Percentiles rank a stretch among this genome's conserved stretches.
These are phyloP conservation scores for Macaranga tanarius DNA, from an alignment of 441 rosid species.

Conservation along the genomic window DNA sequence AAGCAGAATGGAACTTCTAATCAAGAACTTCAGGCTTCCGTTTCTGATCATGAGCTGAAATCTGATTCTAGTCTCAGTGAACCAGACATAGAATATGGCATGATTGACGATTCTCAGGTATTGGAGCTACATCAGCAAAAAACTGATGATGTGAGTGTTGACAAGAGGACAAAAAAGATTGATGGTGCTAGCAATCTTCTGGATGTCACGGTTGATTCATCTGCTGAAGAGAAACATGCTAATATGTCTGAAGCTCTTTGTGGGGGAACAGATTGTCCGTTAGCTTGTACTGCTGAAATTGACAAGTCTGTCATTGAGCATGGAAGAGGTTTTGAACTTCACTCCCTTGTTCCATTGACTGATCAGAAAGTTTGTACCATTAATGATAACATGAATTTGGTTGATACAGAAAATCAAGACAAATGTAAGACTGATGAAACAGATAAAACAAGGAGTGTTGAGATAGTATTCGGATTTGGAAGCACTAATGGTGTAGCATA, in stretches of 20 bases:
- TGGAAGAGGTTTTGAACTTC: constrained; percentile 31
- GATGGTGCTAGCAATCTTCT: constrained; percentile 28
- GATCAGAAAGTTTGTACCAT: constrained; percentile 20
- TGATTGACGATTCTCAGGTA: constrained; percentile 30
- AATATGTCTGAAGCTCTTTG: constrained; percentile 21
- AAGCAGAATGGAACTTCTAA: constrained; percentile 33
- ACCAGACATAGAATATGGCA: constrained; percentile 31
- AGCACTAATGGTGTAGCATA: constrained; percentile 18
- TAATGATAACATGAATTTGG: constrained; percentile 27
- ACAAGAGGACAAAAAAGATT: constrained; percentile 30
- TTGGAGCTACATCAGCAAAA: constrained; percentile 30
- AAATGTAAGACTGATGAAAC: constrained; percentile 21
- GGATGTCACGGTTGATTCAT: constrained; percentile 33
- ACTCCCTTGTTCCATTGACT: constrained; percentile 6
- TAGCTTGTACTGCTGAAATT: constrained; percentile 23
- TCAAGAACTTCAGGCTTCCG: constrained; percentile 32
- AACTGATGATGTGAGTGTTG: constrained; percentile 24
- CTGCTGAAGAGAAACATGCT: constrained; percentile 26
- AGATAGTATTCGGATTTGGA: constrained; percentile 29
- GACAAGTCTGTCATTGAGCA: constrained; percentile 29
- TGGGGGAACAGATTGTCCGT: constrained; percentile 28
- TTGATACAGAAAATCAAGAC: constrained; percentile 17
- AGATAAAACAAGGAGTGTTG: constrained; percentile 22
- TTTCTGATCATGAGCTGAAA: constrained; percentile 34
- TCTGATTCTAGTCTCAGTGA: constrained; percentile 39